Conservation (phyloP, 2,329 filamentous ascomycete species). For the Trichophyton rubrum region DNA sequence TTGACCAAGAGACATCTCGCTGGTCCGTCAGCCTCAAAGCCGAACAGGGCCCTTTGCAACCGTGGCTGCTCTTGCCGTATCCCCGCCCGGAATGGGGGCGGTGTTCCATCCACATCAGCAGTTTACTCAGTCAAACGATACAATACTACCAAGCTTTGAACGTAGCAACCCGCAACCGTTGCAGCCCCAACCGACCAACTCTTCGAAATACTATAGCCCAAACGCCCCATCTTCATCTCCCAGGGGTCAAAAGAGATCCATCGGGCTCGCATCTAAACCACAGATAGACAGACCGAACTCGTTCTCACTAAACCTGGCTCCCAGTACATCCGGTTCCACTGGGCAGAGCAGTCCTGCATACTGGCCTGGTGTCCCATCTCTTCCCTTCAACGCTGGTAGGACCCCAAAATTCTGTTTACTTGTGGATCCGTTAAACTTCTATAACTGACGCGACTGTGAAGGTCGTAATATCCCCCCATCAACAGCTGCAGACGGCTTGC, state of each 20-base stretch:
- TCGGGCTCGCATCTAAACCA: not conserved
- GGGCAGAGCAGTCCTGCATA: conserved; percentile 35
- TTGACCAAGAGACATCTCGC: not conserved
- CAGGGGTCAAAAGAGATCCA: not conserved
- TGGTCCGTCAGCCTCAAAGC: conserved; percentile 26
- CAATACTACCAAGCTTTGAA: conserved; percentile 59
- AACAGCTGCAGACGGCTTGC: conserved; percentile 48
- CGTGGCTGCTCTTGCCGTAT: conserved; percentile 51
- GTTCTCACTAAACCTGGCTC: conserved; percentile 1
- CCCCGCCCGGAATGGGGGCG: conserved; percentile 50
- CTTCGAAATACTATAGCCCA: conserved; percentile 34
- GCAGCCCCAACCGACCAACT: conserved; percentile 22
- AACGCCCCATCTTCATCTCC: not conserved
- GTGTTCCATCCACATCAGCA: conserved; percentile 50
- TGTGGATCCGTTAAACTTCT: conserved; percentile 41
- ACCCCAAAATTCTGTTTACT: conserved; percentile 33
- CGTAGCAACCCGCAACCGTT: conserved; percentile 50
- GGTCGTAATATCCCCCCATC: conserved; percentile 44
- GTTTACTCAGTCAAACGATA: conserved; percentile 47
- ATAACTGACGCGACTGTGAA: conserved; percentile 38
- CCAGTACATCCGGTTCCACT: conserved; percentile 11
- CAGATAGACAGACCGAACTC: not conserved
- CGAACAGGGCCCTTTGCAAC: conserved; percentile 36
- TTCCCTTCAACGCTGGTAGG: conserved; percentile 39
- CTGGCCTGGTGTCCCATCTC: conserved; percentile 51